Conservation (phyloP, 2,329 filamentous ascomycete genomes). For the Aspergillus terreus region DNA sequence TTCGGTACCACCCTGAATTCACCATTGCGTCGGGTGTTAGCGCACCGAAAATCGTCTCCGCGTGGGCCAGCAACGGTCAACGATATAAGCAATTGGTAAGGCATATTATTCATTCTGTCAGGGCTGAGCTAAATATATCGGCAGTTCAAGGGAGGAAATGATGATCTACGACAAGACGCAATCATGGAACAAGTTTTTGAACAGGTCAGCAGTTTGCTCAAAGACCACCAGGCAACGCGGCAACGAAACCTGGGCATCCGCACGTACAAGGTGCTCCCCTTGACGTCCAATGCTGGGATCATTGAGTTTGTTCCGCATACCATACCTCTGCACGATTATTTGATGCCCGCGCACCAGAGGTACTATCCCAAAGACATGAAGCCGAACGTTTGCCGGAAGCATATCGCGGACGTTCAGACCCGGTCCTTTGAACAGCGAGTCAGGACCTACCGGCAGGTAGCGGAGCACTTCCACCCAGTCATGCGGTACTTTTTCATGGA, state of each 20-base stretch:
- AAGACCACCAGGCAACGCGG: slow-evolving; percentile 78
- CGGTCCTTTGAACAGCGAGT: slow-evolving; percentile 69
- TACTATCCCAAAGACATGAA: slow-evolving; percentile 85
- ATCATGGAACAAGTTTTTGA: slow-evolving; percentile 99
- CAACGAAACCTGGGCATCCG: slow-evolving; percentile 86
- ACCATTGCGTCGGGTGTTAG: slow-evolving; percentile 86
- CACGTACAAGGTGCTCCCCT: slow-evolving; percentile 93
- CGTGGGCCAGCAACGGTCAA: slow-evolving; percentile 70
- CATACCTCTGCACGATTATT: slow-evolving; percentile 83
- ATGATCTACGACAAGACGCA: slow-evolving; percentile 93
- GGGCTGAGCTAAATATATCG: slow-evolving; percentile 9
- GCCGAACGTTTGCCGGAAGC: slow-evolving; percentile 69
- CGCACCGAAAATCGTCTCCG: slow-evolving; percentile 88
- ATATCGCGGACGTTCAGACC: slow-evolving; percentile 70
- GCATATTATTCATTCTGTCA: slow-evolving; percentile 3
- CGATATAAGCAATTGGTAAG: slow-evolving; percentile 78
- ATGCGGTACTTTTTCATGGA: slow-evolving; percentile 98
- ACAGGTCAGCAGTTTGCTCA: slow-evolving; percentile 85
- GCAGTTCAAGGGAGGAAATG: slow-evolving; percentile 86
- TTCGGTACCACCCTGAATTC: slow-evolving; percentile 69
- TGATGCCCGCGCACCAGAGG: slow-evolving; percentile 82
- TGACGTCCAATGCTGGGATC: slow-evolving; percentile 79
- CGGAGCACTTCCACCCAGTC: slow-evolving; percentile 81
- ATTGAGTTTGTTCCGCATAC: slow-evolving; percentile 98
- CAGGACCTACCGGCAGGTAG: slow-evolving; percentile 71